Percentiles rank a stretch among this genome's conserved stretches.
These are phyloP conservation scores for Pichia sp. DNA, from an alignment of 1,139 yeast genomes.

Conservation along the genomic window DNA sequence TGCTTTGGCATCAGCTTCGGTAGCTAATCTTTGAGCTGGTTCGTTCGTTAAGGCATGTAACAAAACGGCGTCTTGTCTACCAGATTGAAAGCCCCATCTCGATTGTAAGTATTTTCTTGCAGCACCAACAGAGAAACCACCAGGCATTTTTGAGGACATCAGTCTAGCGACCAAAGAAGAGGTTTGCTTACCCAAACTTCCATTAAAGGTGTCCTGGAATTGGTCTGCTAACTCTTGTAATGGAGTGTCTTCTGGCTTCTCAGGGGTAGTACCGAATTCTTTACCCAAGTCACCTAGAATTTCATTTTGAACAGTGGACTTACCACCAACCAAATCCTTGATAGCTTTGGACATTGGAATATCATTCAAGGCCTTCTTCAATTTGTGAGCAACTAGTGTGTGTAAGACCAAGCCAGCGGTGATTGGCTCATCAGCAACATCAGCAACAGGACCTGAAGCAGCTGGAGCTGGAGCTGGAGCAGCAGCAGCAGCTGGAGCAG, in stretches of 20 bases:
- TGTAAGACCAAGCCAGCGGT: conserved; percentile 79
- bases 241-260: conserved; percentile 98
- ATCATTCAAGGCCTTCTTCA: conserved; percentile 84
- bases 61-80: conserved; percentile 90
- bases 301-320: conserved; percentile 97
- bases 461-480: conserved; percentile 56
- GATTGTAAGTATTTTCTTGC: conserved; percentile 90
- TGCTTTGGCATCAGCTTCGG: conserved; percentile 85
- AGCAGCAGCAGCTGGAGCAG: conserved; percentile 49
- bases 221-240: conserved; percentile 90
- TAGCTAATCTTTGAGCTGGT: conserved; percentile 82
- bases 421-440: conserved; percentile 85
- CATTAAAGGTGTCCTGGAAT: conserved; percentile 86
- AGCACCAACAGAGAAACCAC: conserved; percentile 89
- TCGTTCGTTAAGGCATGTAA: conserved; percentile 81
- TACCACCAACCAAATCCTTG: conserved; percentile 96
- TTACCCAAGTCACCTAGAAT: conserved; percentile 97
- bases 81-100: conserved; percentile 86
- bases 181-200: conserved; percentile 90
- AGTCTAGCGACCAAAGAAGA: conserved; percentile 83
- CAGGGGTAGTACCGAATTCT: conserved; percentile 96
- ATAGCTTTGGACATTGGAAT: conserved; percentile 88
- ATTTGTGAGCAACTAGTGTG: conserved; percentile 89
- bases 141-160: conserved; percentile 97
- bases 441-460: conserved; percentile 71